phyloP scores from a whole-genome alignment of 2,329 filamentous ascomycete genomes.

The Pseudogymnoascus sp. region DNA sequence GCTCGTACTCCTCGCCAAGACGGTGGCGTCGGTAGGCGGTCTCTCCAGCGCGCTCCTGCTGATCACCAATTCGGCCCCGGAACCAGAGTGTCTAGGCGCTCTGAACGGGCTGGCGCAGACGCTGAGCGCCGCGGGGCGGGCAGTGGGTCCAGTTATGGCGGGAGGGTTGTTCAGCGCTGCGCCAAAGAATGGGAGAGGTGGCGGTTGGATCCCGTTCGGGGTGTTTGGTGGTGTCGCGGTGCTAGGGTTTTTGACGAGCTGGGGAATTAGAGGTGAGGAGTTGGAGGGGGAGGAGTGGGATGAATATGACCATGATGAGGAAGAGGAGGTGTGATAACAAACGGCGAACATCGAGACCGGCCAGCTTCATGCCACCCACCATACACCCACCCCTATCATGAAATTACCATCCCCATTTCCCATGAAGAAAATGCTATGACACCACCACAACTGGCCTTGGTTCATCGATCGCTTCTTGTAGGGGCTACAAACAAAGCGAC shows the following conservation, averaged over 20 bases:
- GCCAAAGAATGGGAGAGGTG: conserved; percentile 68
- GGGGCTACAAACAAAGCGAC: no score
- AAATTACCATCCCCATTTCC: not conserved
- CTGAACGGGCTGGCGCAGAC: conserved; percentile 93
- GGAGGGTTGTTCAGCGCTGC: conserved; percentile 79
- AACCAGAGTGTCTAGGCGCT: conserved; percentile 75
- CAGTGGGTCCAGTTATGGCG: conserved; percentile 79
- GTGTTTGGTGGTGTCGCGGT: conserved; percentile 78
- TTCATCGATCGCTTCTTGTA: not conserved
- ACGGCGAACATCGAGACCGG: not conserved
- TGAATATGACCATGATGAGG: conserved; percentile 21
- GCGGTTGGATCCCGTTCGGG: conserved; percentile 59
- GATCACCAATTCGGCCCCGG: conserved; percentile 88
- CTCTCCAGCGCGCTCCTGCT: conserved; percentile 82
- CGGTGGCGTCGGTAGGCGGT: conserved; percentile 80
- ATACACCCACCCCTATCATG: not conserved
- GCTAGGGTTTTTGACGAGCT: conserved; percentile 69
- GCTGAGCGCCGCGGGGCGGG: conserved; percentile 80
- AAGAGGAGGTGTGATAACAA: conserved; percentile 12
- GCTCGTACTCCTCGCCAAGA: conserved; percentile 74
- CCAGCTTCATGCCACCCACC: no score
- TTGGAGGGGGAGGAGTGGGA: conserved; percentile 49
- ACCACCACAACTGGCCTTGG: not conserved
- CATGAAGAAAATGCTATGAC: not conserved
- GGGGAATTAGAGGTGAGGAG: conserved; percentile 61